Evolutionary conservation across 2,329 filamentous ascomycete genomes (phyloP).

Genomic region (Onygena corvina): DNA sequence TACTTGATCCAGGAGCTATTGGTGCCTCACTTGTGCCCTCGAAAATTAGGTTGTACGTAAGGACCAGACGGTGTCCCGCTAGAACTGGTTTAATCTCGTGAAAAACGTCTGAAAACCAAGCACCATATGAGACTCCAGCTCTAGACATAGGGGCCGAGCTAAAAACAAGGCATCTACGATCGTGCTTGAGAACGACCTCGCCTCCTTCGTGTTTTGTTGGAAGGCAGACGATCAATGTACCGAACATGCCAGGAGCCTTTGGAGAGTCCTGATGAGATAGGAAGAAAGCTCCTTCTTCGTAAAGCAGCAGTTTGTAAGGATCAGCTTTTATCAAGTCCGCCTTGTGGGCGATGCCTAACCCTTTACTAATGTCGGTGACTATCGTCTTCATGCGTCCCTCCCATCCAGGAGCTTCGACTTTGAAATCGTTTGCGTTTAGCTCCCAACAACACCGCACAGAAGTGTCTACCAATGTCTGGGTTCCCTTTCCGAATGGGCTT

Average conservation of each 20-base stretch:
- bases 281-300: slow-evolving; percentile 41
- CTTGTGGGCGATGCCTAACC: not conserved
- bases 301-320: slow-evolving; percentile 40
- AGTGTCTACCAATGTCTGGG: slow-evolving; percentile 31
- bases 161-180: slow-evolving; percentile 24
- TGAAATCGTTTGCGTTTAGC: slow-evolving; percentile 31
- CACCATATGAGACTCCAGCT: slow-evolving; percentile 19
- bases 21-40: not conserved
- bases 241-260: slow-evolving; percentile 40
- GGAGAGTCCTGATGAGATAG: slow-evolving; percentile 39
- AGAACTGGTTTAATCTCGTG: slow-evolving; percentile 41
- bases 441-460: slow-evolving; percentile 36
- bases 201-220: slow-evolving; percentile 41
- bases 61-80: slow-evolving; percentile 39
- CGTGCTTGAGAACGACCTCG: slow-evolving; percentile 33
- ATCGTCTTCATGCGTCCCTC: slow-evolving; percentile 13
- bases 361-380: slow-evolving; percentile 11
- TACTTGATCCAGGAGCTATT: not conserved
- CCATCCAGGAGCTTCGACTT: slow-evolving; percentile 29
- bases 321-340: slow-evolving; percentile 23
- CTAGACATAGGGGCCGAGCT: slow-evolving; percentile 22
- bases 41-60: slow-evolving; percentile 44
- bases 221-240: slow-evolving; percentile 39
- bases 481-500: slow-evolving; percentile 29
- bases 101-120: slow-evolving; percentile 43